Base-by-base conservation (phyloP, 331 rosid species). In the Acacia concinna region DNA sequence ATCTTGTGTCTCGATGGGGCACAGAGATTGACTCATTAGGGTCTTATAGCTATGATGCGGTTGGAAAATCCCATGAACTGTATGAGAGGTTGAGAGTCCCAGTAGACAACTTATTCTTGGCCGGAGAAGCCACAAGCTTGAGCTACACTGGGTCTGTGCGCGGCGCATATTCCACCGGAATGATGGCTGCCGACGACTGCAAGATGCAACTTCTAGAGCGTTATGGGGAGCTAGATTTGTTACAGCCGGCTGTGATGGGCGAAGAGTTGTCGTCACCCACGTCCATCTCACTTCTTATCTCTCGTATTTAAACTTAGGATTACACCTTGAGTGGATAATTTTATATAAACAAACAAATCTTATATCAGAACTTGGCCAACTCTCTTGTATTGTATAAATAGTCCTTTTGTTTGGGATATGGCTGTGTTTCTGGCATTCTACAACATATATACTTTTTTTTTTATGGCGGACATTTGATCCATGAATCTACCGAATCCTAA, bases 121-220 rank as follows among this genome's bases (percentile, higher is more conserved):
- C 99, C 0, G 99, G 99, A 82, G 99, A 96, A 85, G 99, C 99
- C n/a, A 96, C 97, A 10, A 96, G 99, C 43, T 37, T 65, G 52
- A 60, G 71, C 81, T 89, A 85, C 77, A 92, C 97, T 0, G 99
- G 99, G 75, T 91, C 99, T 10, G 96, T 93, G 80, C 99, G 93
- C 15, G 99, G 99, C 44, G 99, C 99, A 21, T 93, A 65, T 77
- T 81, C 92, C 15, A 96, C 99, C 37, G 99, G 98, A 65, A 76
- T 82, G 76, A 91, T 93, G 98, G 99, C 99, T 18, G 99, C 98
- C 0, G 99, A 96, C 73, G 99, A 88, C 87, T 96, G 99, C 87
- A 88, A 94, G 84, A 93, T 96, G 99, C 94, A 98, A 3, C 90
- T 96, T 49, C 84, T 93, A 47, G 99, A 96, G 88, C 93, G 94